Conservation (phyloP, 2,329 filamentous ascomycete genomes). For the Venturia asperata region DNA sequence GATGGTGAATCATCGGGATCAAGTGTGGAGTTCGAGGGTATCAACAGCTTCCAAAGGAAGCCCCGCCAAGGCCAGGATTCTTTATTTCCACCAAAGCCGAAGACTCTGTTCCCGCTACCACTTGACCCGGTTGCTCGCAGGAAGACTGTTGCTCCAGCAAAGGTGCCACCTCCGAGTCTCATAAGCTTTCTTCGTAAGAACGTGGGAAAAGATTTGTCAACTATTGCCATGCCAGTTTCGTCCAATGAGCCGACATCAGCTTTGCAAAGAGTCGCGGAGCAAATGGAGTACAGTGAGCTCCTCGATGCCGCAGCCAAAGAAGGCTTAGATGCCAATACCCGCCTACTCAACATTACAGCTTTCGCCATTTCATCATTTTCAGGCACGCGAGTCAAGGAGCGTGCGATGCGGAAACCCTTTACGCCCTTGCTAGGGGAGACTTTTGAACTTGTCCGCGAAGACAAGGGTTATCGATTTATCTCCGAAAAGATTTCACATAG, state of each 20-base stretch:
- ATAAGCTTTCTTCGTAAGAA: constrained; percentile 96
- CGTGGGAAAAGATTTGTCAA: constrained; percentile 93
- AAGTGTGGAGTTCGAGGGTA: constrained; percentile 50
- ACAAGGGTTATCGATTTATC: constrained; percentile 81
- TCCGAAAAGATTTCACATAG: constrained; percentile 93
- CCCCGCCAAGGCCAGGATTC: constrained; percentile 33
- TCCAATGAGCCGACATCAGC: constrained; percentile 88
- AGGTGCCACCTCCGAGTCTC: constrained; percentile 75
- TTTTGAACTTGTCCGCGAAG: constrained; percentile 82
- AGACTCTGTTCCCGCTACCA: constrained; percentile 70
- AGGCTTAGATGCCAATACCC: constrained; percentile 55
- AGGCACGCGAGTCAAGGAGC: constrained; percentile 74
- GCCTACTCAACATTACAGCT: constrained; percentile 76
- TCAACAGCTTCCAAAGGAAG: constrained; percentile 35
- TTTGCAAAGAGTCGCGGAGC: constrained; percentile 81
- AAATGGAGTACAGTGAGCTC: constrained; percentile 81
- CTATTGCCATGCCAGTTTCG: constrained; percentile 95
- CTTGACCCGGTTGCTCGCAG: constrained; percentile 60
- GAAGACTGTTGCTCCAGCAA: constrained; percentile 62
- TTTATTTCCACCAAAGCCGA: constrained; percentile 69
- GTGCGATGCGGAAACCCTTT: constrained; percentile 90
- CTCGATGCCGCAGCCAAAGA: constrained; percentile 63
- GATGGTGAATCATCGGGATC: constrained; percentile 53
- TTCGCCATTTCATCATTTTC: constrained; percentile 89
- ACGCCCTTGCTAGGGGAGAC: constrained; percentile 96